A percentile compares a stretch with the other conserved stretches of the same genome.
Evolutionary conservation across 345 rosid species (phyloP).

Genomic region (Cardamine chenopodiifolia): DNA sequence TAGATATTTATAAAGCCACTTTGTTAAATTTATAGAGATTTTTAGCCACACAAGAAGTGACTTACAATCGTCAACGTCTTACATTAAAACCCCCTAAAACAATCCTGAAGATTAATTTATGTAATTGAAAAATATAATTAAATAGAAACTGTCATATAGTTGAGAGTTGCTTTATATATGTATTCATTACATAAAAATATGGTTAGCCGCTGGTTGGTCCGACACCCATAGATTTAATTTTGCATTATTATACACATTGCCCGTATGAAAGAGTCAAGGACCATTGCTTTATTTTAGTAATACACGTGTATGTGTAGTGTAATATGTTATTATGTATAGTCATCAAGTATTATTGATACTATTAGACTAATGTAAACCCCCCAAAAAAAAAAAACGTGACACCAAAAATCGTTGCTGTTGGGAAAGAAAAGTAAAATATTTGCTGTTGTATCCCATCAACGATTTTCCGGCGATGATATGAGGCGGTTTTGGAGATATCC

Average conservation of each 20-base stretch:
- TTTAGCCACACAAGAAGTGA: no score
- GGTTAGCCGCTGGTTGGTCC: conserved; percentile 41
- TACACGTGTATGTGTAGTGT: conserved; percentile 5
- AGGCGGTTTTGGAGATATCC: conserved; percentile 17
- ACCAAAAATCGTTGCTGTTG: not conserved
- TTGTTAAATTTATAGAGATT: no score
- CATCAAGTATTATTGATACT: not conserved
- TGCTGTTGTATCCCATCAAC: not conserved
- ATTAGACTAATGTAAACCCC: not conserved
- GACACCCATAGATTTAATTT: conserved; percentile 14
- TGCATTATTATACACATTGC: not conserved
- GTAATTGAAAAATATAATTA: not conserved
- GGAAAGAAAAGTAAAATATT: not conserved
- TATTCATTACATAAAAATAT: conserved; percentile 7
- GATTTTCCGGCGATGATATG: conserved; percentile 11
- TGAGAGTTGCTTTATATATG: conserved; percentile 21
- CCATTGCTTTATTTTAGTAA: not conserved
- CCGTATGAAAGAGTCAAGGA: not conserved
- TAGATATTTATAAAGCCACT: no score
- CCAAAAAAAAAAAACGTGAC: not conserved
- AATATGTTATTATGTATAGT: not conserved
- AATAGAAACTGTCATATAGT: conserved; percentile 19
- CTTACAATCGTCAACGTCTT: conserved; percentile 1
- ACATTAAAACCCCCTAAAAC: conserved; percentile 2
- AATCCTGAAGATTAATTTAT: conserved; percentile 6